These are phyloP conservation scores for Crithidia sp. DNA, from an alignment of 208 protist genomes.

Conservation along the genomic window DNA sequence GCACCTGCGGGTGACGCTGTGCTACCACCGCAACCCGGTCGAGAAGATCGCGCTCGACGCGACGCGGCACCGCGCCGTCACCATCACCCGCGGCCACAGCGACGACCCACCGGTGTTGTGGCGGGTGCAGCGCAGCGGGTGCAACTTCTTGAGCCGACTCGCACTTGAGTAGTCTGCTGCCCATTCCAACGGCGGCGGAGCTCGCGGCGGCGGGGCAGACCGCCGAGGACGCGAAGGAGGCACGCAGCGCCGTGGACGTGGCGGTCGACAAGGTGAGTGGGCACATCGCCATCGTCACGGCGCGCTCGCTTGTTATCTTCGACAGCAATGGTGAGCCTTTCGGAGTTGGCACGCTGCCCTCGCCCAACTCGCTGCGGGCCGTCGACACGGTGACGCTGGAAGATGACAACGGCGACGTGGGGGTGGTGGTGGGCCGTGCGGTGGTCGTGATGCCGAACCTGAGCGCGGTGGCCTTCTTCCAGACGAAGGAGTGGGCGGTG, in stretches of 20 bases:
- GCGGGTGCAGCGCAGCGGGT: slow-evolving; percentile 67
- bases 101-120: slow-evolving; percentile 76
- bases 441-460: slow-evolving; percentile 45
- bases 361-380: slow-evolving; percentile 8
- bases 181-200: background rate
- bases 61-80: slow-evolving; percentile 55
- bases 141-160: slow-evolving; percentile 49
- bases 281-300: slow-evolving; percentile 62
- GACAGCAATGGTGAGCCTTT: slow-evolving; percentile 76
- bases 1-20: slow-evolving; percentile 57
- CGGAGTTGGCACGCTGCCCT: slow-evolving; percentile 54
- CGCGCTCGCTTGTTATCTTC: slow-evolving; percentile 72
- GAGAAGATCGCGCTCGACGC: slow-evolving; percentile 56
- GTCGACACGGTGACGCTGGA: slow-evolving; percentile 40
- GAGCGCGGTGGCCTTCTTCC: slow-evolving; percentile 59
- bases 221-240: slow-evolving; percentile 10
- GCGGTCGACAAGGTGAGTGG: slow-evolving; percentile 45
- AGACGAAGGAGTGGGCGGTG: slow-evolving; percentile 78
- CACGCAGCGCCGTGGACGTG: slow-evolving; percentile 45
- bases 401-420: slow-evolving; percentile 63
- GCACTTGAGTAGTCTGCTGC: slow-evolving; percentile 35
- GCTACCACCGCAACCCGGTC: slow-evolving; percentile 70
- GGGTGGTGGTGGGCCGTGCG: slow-evolving; percentile 44
- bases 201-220: background rate
- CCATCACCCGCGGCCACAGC: slow-evolving; percentile 48